Conservation (phyloP, 164 flowering plant species). For the Buxus sempervirens region DNA sequence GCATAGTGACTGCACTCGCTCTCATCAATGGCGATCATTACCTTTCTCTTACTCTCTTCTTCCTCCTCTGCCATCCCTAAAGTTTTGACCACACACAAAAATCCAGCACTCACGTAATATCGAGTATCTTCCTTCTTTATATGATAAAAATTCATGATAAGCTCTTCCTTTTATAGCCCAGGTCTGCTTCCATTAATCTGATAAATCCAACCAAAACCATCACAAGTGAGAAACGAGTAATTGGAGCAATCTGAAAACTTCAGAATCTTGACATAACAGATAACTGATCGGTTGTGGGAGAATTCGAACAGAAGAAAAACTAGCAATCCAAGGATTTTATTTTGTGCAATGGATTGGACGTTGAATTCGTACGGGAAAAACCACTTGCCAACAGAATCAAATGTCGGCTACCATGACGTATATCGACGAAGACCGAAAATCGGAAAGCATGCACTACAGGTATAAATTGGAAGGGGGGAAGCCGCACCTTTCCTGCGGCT, state of each 20-base stretch:
- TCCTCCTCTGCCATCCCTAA: slow-evolving; percentile 19
- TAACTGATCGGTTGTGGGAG: neutral
- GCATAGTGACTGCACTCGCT: slow-evolving; percentile 76
- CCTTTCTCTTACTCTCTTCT: slow-evolving; percentile 34
- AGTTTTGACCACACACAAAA: no score
- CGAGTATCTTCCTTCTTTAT: no score
- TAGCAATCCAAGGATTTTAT: slow-evolving; percentile 12
- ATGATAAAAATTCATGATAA: no score
- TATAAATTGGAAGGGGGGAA: neutral
- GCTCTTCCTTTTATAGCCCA: no score
- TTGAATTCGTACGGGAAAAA: slow-evolving; percentile 11
- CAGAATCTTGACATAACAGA: neutral
- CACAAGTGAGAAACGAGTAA: slow-evolving; percentile 3
- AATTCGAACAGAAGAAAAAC: slow-evolving; percentile 2
- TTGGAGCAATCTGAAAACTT: slow-evolving; percentile 13
- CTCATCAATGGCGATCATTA: slow-evolving; percentile 78
- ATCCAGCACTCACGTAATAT: no score
- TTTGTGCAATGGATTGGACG: slow-evolving; percentile 16
- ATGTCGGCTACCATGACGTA: slow-evolving; percentile 42
- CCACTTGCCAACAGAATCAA: slow-evolving; percentile 25
- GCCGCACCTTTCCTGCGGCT: neutral
- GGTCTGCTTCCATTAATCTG: no score
- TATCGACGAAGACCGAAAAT: slow-evolving; percentile 23
- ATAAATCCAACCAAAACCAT: neutral
- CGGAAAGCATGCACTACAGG: neutral